phyloP scores from a whole-genome alignment of 1,284 basidiomycete species.

The Athelia psychrophila region DNA sequence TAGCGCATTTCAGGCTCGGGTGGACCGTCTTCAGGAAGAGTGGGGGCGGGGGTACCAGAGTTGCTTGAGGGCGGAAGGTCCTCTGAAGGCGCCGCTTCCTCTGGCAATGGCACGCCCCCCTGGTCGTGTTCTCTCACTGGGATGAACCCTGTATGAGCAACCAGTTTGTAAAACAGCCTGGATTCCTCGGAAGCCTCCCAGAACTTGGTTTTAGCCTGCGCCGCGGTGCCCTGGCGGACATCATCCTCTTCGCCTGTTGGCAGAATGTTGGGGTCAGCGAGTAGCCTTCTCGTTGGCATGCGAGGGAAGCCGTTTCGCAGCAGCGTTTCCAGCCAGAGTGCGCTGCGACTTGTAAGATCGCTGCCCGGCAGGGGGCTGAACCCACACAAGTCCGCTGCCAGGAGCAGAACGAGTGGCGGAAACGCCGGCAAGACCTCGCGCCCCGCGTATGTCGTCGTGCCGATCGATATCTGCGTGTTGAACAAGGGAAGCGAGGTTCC shows the following conservation, averaged over 20 bases:
- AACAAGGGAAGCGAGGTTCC: conserved; percentile 25
- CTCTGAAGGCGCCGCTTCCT: no score
- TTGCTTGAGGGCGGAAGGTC: no score
- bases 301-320: conserved; percentile 19
- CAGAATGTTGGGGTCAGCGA: conserved; percentile 13
- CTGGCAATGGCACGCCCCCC: no score
- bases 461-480: conserved; percentile 17
- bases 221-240: conserved; percentile 18
- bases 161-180: conserved; percentile 32
- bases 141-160: conserved; percentile 36
- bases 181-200: conserved; percentile 22
- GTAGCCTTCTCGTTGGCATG: conserved; percentile 23
- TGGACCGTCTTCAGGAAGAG: conserved; percentile 1
- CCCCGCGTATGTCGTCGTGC: conserved; percentile 7
- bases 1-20: background rate
- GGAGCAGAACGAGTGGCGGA: conserved; percentile 19
- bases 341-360: background rate
- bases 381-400: conserved; percentile 9
- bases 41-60: background rate
- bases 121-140: conserved; percentile 12
- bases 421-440: conserved; percentile 19
- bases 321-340: background rate
- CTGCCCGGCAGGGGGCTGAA: background rate
- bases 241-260: conserved; percentile 4
- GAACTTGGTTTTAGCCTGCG: conserved; percentile 13